phyloP scores from a whole-genome alignment of 257 asterid species.

The Solanum bukasovii region DNA sequence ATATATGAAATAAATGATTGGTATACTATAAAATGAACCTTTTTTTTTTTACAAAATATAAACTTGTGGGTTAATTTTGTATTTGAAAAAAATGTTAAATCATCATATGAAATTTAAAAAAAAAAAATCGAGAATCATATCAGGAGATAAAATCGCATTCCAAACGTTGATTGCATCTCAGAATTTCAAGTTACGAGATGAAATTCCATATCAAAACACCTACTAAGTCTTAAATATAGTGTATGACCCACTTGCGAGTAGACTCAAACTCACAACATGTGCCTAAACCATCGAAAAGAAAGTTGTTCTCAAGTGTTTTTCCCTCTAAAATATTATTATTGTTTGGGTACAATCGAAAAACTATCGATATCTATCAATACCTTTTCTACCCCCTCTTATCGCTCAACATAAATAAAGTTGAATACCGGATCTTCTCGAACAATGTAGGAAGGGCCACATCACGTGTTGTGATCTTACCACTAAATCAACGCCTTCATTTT shows the following conservation, averaged over 20 bases:
- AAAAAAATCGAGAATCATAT: no score
- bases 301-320: background rate
- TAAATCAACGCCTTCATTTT: background rate
- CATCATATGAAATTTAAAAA: no score
- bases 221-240: no score
- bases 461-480: background rate
- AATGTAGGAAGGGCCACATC: no score
- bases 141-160: no score
- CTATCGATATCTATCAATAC: background rate
- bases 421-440: no score
- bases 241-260: no score
- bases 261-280: background rate
- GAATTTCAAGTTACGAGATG: no score
- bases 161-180: background rate
- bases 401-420: background rate
- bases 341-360: background rate
- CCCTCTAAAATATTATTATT: background rate
- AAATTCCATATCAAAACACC: no score
- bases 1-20: background rate
- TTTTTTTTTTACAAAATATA: no score
- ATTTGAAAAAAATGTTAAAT: no score
- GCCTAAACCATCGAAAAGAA: background rate
- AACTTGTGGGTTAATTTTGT: background rate
- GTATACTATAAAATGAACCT: no score
- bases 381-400: background rate